Evolutionary conservation across 139 green algal genomes (phyloP).

Genomic region (Raphidocelis subcapitata): DNA sequence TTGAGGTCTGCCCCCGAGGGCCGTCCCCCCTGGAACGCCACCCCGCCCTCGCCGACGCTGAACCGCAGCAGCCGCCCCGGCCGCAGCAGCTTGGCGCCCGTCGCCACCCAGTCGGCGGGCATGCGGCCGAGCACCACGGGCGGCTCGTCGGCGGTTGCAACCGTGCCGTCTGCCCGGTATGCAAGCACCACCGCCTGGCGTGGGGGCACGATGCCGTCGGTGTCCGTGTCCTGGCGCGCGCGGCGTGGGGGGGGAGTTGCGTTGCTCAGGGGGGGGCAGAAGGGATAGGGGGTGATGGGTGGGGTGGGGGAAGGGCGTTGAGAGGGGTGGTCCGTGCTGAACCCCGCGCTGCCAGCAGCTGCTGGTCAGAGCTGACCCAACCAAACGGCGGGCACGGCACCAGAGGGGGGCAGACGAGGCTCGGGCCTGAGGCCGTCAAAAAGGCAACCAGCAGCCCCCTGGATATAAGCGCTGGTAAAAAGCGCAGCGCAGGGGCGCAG

Average conservation of each 20-base stretch:
- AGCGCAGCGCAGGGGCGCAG: too few species aligned
- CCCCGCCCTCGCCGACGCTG: constrained; percentile 49
- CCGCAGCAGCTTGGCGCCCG: constrained; percentile 27
- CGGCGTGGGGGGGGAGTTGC: constrained; percentile 18
- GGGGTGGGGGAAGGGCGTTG: too few species aligned
- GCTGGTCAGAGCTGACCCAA: too few species aligned
- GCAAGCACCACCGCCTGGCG: constrained; percentile 59
- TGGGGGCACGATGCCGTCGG: constrained; percentile 33
- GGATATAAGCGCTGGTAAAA: too few species aligned
- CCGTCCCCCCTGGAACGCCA: constrained; percentile 43
- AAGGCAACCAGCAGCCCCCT: too few species aligned
- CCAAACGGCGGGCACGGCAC: too few species aligned
- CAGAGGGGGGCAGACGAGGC: too few species aligned
- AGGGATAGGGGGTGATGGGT: too few species aligned
- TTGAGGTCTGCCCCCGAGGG: constrained; percentile 65
- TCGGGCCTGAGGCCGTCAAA: too few species aligned
- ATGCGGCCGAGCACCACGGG: constrained; percentile 68
- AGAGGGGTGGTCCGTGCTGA: too few species aligned
- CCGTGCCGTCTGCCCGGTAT: constrained; percentile 50
- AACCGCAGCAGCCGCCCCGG: constrained; percentile 72
- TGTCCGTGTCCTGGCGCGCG: constrained; percentile 61
- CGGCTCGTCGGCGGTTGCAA: constrained; percentile 75
- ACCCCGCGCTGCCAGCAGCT: too few species aligned
- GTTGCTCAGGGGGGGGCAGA: too few species aligned
- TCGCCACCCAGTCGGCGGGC: constrained; percentile 9